phyloP scores from a whole-genome alignment of 2,329 filamentous ascomycete genomes.

The Neurospora crassa region DNA sequence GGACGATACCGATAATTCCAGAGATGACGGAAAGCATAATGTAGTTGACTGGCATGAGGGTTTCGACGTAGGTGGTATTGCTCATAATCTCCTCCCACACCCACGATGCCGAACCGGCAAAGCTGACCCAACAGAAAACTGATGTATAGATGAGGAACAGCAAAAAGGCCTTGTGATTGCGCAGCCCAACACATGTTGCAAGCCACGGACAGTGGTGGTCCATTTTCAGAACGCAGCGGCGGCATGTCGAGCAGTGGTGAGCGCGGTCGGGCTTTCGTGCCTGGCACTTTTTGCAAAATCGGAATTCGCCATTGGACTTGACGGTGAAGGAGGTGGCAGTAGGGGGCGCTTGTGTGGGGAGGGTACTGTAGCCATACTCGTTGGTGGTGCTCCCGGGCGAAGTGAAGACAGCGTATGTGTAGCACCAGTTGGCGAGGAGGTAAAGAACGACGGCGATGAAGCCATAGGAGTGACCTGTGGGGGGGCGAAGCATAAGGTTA shows the following conservation, averaged over 20 bases:
- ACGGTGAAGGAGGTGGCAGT: constrained; percentile 73
- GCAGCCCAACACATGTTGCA: constrained; percentile 85
- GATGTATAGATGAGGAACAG: constrained; percentile 87
- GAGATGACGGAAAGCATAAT: constrained; percentile 79
- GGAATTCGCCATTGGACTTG: constrained; percentile 75
- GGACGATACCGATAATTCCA: constrained; percentile 83
- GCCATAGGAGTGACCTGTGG: constrained; percentile 45
- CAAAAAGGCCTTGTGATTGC: constrained; percentile 92
- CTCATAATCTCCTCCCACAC: constrained; percentile 75
- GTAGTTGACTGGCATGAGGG: constrained; percentile 79
- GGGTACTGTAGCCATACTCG: constrained; percentile 62
- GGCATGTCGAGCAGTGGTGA: constrained; percentile 94
- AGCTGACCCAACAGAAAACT: constrained; percentile 74
- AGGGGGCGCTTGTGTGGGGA: constrained; percentile 64
- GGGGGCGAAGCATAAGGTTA: constrained; percentile 10
- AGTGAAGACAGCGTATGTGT: constrained; percentile 89
- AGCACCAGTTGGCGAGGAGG: constrained; percentile 73
- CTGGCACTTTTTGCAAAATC: constrained; percentile 97
- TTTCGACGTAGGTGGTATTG: constrained; percentile 61
- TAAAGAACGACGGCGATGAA: constrained; percentile 63
- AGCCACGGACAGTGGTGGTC: constrained; percentile 99
- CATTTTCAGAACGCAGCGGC: constrained; percentile 95
- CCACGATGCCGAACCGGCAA: constrained; percentile 70
- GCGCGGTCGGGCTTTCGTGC: constrained; percentile 88
- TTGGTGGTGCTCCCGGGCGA: constrained; percentile 66